phyloP scores from a whole-genome alignment of 495 filamentous ascomycete genomes.

The Penicillium crystallinum region DNA sequence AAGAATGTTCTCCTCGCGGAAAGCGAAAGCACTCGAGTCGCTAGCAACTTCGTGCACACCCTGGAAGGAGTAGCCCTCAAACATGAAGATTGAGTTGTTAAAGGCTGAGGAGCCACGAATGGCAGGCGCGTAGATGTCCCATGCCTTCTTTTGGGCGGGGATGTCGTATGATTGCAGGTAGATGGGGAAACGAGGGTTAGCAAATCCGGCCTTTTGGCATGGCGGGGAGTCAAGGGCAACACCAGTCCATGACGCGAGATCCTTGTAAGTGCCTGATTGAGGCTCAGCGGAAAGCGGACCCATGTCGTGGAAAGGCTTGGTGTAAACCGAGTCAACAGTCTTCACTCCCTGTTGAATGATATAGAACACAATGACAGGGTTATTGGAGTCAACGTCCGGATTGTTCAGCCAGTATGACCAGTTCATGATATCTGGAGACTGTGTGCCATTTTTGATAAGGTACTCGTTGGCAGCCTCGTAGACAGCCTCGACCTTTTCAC shows the following conservation, averaged over 20 bases:
- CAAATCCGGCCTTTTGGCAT: slow-evolving; percentile 42
- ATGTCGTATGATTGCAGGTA: slow-evolving; percentile 42
- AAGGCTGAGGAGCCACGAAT: slow-evolving; percentile 26
- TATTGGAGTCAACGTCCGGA: slow-evolving; percentile 31
- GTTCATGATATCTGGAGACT: slow-evolving; percentile 41
- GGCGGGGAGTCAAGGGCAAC: slow-evolving; percentile 31
- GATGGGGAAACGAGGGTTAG: slow-evolving; percentile 49
- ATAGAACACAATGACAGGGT: slow-evolving; percentile 47
- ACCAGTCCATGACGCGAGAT: slow-evolving; percentile 40
- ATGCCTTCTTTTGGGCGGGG: slow-evolving; percentile 36
- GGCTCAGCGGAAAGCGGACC: slow-evolving; percentile 34
- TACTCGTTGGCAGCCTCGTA: slow-evolving; percentile 43
- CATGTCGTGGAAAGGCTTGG: slow-evolving; percentile 40
- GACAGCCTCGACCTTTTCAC: slow-evolving; percentile 44
- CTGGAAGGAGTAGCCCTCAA: slow-evolving; percentile 49
- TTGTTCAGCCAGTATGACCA: slow-evolving; percentile 48
- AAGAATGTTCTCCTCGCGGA: slow-evolving; percentile 41
- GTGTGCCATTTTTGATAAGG: slow-evolving; percentile 32
- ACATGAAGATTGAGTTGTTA: slow-evolving; percentile 44
- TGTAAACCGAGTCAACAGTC: slow-evolving; percentile 36
- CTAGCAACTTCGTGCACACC: slow-evolving; percentile 37
- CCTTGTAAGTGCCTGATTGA: slow-evolving; percentile 36
- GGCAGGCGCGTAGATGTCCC: slow-evolving; percentile 33
- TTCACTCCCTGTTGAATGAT: slow-evolving; percentile 47
- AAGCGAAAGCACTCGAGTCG: slow-evolving; percentile 39